These are phyloP conservation scores for Sarocladiaceae sp. DNA, from an alignment of 2,329 filamentous ascomycete genomes.

Conservation along the genomic window DNA sequence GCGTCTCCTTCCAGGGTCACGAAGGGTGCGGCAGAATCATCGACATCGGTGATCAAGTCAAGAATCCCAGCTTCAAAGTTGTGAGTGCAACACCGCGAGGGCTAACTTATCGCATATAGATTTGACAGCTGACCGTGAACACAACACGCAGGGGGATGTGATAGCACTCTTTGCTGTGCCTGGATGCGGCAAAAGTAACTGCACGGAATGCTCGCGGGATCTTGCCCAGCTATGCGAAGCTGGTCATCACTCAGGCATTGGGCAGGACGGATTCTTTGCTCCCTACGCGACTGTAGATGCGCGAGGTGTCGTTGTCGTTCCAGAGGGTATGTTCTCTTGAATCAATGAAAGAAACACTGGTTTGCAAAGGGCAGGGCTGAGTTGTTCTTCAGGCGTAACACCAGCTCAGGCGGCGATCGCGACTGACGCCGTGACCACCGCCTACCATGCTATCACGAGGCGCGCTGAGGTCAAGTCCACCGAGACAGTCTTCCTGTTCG, in stretches of 20 bases:
- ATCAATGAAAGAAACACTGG: not conserved
- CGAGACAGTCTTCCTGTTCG: conserved; percentile 33
- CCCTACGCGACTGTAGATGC: conserved; percentile 27
- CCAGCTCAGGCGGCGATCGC: conserved; percentile 29
- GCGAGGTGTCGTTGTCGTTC: not conserved
- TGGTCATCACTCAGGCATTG: conserved; percentile 35
- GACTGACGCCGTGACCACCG: conserved; percentile 33
- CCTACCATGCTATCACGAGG: conserved; percentile 31
- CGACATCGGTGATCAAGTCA: conserved; percentile 1
- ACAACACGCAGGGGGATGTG: not conserved
- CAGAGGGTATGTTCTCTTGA: not conserved
- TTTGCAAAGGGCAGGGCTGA: too few relatives aligned
- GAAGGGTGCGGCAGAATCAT: conserved; percentile 5
- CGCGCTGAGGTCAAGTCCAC: conserved; percentile 25
- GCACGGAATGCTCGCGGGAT: conserved; percentile 31
- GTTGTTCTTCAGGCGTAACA: conserved; percentile 13
- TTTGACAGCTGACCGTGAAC: too few relatives aligned
- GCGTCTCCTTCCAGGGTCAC: too few relatives aligned
- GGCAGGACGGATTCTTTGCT: conserved; percentile 36
- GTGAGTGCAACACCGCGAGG: not conserved
- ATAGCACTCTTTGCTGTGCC: conserved; percentile 1
- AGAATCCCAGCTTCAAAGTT: conserved; percentile 5
- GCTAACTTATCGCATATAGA: too few relatives aligned
- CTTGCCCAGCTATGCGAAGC: conserved; percentile 29
- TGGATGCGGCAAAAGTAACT: not conserved